A percentile compares a stretch with the other conserved stretches of the same genome.
These are phyloP conservation scores for Silene coronaria DNA, from an alignment of 179 eudicot genomes.

Conservation along the genomic window DNA sequence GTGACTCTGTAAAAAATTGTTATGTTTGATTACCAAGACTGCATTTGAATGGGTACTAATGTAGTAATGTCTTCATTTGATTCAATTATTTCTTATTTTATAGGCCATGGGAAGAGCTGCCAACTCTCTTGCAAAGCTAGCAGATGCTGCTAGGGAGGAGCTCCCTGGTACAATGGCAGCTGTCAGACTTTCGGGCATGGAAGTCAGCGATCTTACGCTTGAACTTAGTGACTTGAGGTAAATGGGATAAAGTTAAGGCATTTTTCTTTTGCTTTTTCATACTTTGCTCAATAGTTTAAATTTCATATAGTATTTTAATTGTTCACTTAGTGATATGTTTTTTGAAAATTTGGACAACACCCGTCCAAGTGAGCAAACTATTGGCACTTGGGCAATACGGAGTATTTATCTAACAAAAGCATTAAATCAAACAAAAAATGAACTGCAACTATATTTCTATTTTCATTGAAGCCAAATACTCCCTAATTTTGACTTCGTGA, in stretches of 20 bases:
- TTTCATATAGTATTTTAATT: neutral
- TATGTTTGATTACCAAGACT: neutral
- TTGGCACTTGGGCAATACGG: neutral
- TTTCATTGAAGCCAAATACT: too few relatives aligned
- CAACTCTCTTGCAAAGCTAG: constrained; percentile 67
- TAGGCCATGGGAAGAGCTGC: constrained; percentile 89
- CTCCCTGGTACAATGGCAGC: constrained; percentile 95
- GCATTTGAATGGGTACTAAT: neutral
- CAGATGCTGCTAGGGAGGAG: constrained; percentile 83
- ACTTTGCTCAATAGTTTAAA: neutral
- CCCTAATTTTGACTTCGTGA: neutral
- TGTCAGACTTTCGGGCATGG: constrained; percentile 84
- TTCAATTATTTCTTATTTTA: constrained; percentile 20
- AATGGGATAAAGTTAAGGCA: neutral
- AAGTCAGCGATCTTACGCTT: constrained; percentile 87
- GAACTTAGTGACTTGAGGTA: constrained; percentile 89
- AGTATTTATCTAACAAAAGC: too few relatives aligned
- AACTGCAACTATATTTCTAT: too few relatives aligned
- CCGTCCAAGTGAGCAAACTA: neutral
- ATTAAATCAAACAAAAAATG: too few relatives aligned
- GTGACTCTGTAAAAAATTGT: neutral
- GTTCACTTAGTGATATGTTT: neutral
- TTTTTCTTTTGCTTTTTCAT: neutral
- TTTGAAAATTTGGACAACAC: neutral
- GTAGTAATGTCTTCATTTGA: neutral